These are phyloP conservation scores for Neopestalotiopsis rosae DNA, from an alignment of 2,329 filamentous ascomycete genomes.

Conservation along the genomic window DNA sequence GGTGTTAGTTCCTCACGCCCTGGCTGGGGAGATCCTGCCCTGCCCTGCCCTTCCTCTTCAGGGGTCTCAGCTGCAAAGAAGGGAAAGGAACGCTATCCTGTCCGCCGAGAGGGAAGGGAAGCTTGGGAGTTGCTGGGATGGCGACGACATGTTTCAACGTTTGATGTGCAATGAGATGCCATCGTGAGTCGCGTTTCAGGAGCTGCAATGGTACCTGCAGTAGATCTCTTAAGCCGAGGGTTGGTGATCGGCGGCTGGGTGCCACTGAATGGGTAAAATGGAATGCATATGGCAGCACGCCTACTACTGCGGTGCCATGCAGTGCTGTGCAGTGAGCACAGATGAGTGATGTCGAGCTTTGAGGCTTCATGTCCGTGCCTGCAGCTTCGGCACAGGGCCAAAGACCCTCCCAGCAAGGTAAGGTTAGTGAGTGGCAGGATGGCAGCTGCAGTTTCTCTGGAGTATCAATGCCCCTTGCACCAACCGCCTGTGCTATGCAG, in stretches of 20 bases:
- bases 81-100: neutral
- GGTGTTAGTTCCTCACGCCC: neutral
- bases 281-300: neutral
- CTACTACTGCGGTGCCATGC: too few relatives aligned
- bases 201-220: slow-evolving; percentile 12
- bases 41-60: neutral
- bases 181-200: slow-evolving; percentile 18
- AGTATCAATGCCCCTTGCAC: neutral
- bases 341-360: neutral
- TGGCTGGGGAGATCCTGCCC: neutral
- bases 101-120: too few relatives aligned
- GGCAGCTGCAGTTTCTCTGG: neutral
- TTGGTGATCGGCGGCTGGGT: slow-evolving; percentile 6
- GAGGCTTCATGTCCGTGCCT: slow-evolving; percentile 8
- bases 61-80: neutral
- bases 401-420: neutral
- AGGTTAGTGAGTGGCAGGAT: neutral
- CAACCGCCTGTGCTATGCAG: too few relatives aligned
- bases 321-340: too few relatives aligned
- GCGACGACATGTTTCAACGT: slow-evolving; percentile 15
- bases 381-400: slow-evolving; percentile 6
- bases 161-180: slow-evolving; percentile 14
- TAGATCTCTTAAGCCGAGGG: slow-evolving; percentile 3
- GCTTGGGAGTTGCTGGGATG: neutral
- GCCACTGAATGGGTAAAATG: neutral